Evolutionary conservation across 1,284 basidiomycete species (phyloP), one percentile per base, ranked within the genome.

Genomic region (Coniophora puteana): DNA sequence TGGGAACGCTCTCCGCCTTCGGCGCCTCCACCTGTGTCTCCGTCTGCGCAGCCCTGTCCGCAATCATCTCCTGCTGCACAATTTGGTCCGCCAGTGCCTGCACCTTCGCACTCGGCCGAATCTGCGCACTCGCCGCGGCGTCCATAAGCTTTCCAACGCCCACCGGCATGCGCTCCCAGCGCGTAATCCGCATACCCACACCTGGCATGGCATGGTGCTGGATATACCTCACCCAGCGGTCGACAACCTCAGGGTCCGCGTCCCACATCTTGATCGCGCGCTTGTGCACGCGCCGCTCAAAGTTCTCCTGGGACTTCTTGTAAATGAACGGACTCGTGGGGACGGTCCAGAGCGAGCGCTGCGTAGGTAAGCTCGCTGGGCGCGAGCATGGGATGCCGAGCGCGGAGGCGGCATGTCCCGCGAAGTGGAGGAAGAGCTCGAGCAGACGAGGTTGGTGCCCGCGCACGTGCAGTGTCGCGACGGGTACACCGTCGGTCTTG

Each of bases 301-400:
- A 99, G 68, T 98, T 98, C 69, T 99, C 93, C 66, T 97, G 93
- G 16, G 78, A 74, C 67, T 96, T 97, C 63, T 99, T 99, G 66
- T 95, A 87, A 7, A 83, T 85, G 63, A 98, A 98, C 4, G 94
- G 93, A 4, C 81, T 79, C 31, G 85, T 80, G 8, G 80, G 76
- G 11, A 98, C 93, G 0, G 95, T 97, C 82, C 89, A 93, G 8
- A 97, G 68, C 7, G 77, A 74, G 18, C 86, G 83, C 51, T 84
- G 76, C 2, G 80, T 90, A 0, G 93, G 93, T 0, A 97, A 77
- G 3, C 67, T 63, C 3, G 76, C 78, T 3, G 84, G 74, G 11
- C 76, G 74, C 6, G 88, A 84, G 14, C 81, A 74, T 1, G 95
- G 92, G 35, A 98, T 92, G 12, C 81, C 83, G 24, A 99, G 76